Base-by-base conservation (phyloP, 139 green algal species). In the Ettlia oleoabundans region DNA sequence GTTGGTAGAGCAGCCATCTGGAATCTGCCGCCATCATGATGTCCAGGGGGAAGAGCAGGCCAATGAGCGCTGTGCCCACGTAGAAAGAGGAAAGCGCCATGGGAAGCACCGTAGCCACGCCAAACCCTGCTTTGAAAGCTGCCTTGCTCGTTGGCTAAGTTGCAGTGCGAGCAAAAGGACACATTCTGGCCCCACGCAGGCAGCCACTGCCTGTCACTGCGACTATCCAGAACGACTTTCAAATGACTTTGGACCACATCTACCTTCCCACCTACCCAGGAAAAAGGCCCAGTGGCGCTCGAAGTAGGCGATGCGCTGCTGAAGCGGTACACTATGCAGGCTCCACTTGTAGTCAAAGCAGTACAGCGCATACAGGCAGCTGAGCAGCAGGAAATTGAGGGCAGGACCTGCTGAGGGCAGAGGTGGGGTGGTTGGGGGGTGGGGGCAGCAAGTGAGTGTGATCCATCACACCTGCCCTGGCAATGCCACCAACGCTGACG, bases 301-400 rank as follows among this genome's bases (percentile, higher is more conserved):
- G 76, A 97, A 92, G 76, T 92, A 92, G 15, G 76, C 65, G 1
- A 95, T 76, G n/a, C 94, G 82, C 24, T 90, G 71, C 33, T 83
- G 58, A 65, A 97, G 87, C 4, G 58, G 65, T 35, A 88, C 63
- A 3, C 86, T 84, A 55, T 88, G 87, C 37, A 97, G 86, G 18
- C 58, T 37, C 84, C 93, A 97, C 80, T 91, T 91, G 86, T 97
- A 97, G 80, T 97, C 94, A 79, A 89, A 97, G 87, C 90, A 95
- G 80, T 96, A 97, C 82, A 94, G 95, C 2, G 94, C 90, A 47
- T 95, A 97, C 70, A 97, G 84, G 90, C 92, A 97, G 5, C 88
- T 91, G 1, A 92, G 80, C 38, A 93, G 76, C 30, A 95, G 28
- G 30, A 93, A 86, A 53, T 88, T 87, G 8, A 94, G n/a, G 28